Evolutionary conservation across 2,329 filamentous ascomycete species (phyloP).

Genomic region (Colletotrichum sp.): DNA sequence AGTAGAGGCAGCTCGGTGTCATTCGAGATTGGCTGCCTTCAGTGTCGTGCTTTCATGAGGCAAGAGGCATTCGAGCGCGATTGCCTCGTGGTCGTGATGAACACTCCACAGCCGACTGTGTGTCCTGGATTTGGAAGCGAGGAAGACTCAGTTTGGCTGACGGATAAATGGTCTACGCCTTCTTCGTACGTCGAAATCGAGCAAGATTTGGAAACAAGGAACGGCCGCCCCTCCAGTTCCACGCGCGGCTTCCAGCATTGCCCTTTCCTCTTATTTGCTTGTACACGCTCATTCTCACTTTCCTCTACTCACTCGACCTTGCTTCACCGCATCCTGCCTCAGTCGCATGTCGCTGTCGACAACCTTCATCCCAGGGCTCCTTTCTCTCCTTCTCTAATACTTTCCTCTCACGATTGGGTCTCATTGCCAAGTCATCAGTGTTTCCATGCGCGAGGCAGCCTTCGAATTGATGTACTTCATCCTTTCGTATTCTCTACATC

Average conservation of each 20-base stretch:
- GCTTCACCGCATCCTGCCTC: not conserved
- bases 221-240: no score
- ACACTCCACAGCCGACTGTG: not conserved
- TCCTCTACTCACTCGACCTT: not conserved
- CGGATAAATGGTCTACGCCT: not conserved
- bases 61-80: not conserved
- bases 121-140: no score
- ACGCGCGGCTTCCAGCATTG: not conserved
- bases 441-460: not conserved
- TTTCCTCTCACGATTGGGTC: no score
- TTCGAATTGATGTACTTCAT: not conserved
- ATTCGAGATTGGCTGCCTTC: not conserved
- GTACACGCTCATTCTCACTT: not conserved
- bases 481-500: not conserved
- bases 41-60: not conserved
- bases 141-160: not conserved
- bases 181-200: not conserved
- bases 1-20: not conserved
- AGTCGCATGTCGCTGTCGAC: no score
- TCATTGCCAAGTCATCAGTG: not conserved
- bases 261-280: not conserved
- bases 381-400: not conserved
- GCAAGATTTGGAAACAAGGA: not conserved
- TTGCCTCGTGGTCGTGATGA: not conserved
- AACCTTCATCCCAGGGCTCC: fast-evolving